Evolutionary conservation across 2,329 filamentous ascomycete species (phyloP), one percentile per base, ranked within the genome.

Genomic region (Colletotrichum sp.): DNA sequence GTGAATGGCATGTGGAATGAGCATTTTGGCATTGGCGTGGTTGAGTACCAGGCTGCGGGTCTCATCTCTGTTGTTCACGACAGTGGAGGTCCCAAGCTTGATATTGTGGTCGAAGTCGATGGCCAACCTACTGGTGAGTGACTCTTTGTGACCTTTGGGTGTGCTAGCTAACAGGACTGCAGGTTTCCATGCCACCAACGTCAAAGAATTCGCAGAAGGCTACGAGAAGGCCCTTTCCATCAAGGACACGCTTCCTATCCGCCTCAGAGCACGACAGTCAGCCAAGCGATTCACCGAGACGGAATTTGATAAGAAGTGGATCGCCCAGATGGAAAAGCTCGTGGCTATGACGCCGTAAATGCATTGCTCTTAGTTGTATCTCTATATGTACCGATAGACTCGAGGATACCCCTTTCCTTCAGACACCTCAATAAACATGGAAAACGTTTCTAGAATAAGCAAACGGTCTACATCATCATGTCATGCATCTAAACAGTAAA

Each of bases 1-100:
- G 96, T 98, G 34, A 99, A 99, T 80, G 95, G 94, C 81, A 99
- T 99, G 97, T 99, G 97, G 96, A 98, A 98, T 83, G 97, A 99
- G 86, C 97, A 99, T 84, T 99, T 99, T 83, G 97, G 97, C 26
- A 99, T 99, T 74, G 97, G 97, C 2, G 96, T 98, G 18, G 97
- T 99, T 55, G 97, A 99, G 87, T 99, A 98, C 82, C 96, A 98
- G 83, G 97, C 97, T 5, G 97, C 97, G 0, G 97, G 97, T 2
- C 87, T 99, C 73, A 96, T 99, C 73, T 93, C 94, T 7, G 96
- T 99, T 0, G 97, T 98, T 10, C 97, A 99, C 81, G 89, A 98
- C 84, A 97, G 94, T 66, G 97, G 96, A 10, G 97, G 97, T 0
- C 97, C 97, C 3, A 98, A 97, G 85, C 85, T 95, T 77, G 97